These are phyloP conservation scores for Russula lepida DNA, from an alignment of 768 basidiomycete genomes.

Conservation along the genomic window DNA sequence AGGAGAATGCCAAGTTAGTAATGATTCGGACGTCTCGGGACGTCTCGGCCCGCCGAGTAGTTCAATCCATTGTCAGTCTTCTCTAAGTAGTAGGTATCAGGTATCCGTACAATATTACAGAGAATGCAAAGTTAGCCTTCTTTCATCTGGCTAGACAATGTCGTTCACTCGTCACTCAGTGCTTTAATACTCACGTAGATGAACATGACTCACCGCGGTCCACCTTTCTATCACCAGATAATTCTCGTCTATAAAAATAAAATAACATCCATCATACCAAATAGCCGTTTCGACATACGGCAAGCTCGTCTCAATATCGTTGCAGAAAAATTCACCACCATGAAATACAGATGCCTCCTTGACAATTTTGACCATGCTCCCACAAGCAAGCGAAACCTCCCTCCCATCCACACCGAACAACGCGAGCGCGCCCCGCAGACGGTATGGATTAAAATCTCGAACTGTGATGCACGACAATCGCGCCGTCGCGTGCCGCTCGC, in stretches of 20 bases:
- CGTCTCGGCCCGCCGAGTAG: no score
- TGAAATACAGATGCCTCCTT: neutral
- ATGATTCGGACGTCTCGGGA: no score
- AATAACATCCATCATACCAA: neutral
- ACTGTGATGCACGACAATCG: neutral
- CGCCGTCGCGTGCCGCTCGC: conserved; percentile 8
- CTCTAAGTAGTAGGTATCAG: no score
- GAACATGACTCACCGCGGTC: neutral
- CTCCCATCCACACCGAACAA: neutral
- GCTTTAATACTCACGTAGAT: no score
- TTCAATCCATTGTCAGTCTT: no score
- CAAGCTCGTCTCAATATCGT: neutral
- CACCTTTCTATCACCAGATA: conserved; percentile 1
- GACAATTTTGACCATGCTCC: neutral
- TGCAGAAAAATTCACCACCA: conserved; percentile 1
- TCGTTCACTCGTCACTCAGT: no score
- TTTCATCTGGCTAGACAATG: no score
- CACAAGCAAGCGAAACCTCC: neutral
- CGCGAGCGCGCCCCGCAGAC: neutral
- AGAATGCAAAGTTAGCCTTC: no score
- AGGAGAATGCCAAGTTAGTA: no score
- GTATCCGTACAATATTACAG: no score
- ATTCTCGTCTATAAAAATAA: conserved; percentile 5
- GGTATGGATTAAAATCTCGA: conserved; percentile 7
- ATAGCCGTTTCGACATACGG: conserved; percentile 8